A percentile compares a stretch with the other conserved stretches of the same genome.
These are phyloP conservation scores for Sordaria brevicollis DNA, from an alignment of 495 filamentous ascomycete species.

Conservation along the genomic window DNA sequence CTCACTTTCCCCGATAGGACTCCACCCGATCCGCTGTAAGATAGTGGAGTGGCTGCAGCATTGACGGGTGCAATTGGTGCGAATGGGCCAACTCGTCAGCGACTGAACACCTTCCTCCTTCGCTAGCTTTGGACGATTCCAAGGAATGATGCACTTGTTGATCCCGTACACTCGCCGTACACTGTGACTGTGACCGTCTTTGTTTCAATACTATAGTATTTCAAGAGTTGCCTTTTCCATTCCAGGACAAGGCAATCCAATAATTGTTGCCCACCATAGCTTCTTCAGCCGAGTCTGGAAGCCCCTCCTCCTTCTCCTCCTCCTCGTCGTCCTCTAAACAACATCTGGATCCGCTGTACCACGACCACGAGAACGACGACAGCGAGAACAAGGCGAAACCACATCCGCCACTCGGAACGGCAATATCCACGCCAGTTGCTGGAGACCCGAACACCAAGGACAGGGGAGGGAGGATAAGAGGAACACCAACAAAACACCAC, in stretches of 20 bases:
- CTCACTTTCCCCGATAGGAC: neutral
- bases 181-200: neutral
- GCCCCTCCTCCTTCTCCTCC: conserved; percentile 39
- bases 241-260: conserved; percentile 7
- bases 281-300: conserved; percentile 11
- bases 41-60: neutral
- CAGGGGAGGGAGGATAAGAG: neutral
- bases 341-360: conserved; percentile 9
- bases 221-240: neutral
- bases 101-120: neutral
- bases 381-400: conserved; percentile 20
- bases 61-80: neutral
- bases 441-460: neutral
- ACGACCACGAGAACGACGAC: conserved; percentile 12
- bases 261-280: conserved; percentile 24
- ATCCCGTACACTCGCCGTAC: no score
- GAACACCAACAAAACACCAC: neutral
- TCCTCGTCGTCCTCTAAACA: conserved; percentile 21
- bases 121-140: neutral
- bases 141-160: neutral
- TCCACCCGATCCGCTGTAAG: neutral
- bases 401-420: neutral
- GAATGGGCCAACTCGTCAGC: neutral
- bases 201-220: neutral
- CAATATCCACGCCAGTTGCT: neutral